phyloP scores from a whole-genome alignment of 2,329 filamentous ascomycete species.

The Monosporascus sp. region DNA sequence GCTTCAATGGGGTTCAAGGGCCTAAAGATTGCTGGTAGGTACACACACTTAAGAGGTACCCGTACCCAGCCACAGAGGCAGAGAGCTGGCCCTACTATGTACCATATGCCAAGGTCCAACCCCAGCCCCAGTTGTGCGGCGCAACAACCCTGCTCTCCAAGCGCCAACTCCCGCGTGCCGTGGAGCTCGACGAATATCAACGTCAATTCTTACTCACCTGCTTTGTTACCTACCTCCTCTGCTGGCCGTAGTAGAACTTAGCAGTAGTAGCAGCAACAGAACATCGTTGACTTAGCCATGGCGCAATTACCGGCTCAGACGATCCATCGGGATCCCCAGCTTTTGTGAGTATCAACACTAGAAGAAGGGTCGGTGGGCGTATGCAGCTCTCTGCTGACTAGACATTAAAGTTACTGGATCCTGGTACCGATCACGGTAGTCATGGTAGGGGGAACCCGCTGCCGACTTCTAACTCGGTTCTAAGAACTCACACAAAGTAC shows the following conservation, averaged over 20 bases:
- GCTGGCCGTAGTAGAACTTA: background rate
- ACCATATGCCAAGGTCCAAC: background rate
- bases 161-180: background rate
- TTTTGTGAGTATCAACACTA: slow-evolving; percentile 64
- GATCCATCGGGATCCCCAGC: slow-evolving; percentile 95
- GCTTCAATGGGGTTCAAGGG: background rate
- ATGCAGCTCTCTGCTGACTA: slow-evolving; percentile 7
- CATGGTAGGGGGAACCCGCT: slow-evolving; percentile 55
- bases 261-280: background rate
- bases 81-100: no score
- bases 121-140: background rate
- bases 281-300: slow-evolving; percentile 48
- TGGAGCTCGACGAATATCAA: background rate
- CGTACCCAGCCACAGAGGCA: background rate
- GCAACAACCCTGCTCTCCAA: background rate
- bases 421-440: slow-evolving; percentile 94
- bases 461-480: no score
- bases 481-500: no score
- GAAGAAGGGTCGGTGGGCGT: background rate
- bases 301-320: slow-evolving; percentile 82
- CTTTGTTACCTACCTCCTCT: background rate
- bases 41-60: background rate
- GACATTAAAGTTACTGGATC: slow-evolving; percentile 82
- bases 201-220: background rate
- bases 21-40: no score